A percentile compares a stretch with the other conserved stretches of the same genome.
Evolutionary conservation across 768 basidiomycete genomes (phyloP).

Genomic region (Tylopilus rubrobrunneus): DNA sequence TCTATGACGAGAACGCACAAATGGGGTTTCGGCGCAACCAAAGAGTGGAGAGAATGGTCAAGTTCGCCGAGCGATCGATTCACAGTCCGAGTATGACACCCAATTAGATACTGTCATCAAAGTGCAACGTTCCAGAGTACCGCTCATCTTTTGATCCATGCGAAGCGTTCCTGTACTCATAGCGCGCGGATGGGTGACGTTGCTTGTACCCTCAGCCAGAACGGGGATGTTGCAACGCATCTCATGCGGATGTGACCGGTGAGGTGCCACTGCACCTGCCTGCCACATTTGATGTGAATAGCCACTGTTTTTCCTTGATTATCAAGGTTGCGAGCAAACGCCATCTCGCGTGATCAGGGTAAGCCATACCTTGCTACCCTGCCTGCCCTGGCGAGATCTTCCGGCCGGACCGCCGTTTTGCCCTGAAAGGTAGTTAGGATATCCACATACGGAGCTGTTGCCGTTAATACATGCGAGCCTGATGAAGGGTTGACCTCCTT

Average conservation of each 20-base stretch:
- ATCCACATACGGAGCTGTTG: slow-evolving; percentile 5
- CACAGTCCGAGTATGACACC: slow-evolving; percentile 14
- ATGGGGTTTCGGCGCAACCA: slow-evolving; percentile 25
- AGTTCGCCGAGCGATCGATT: slow-evolving; percentile 23
- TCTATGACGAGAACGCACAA: slow-evolving; percentile 20
- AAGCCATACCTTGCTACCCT: slow-evolving; percentile 9
- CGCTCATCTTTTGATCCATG: slow-evolving; percentile 21
- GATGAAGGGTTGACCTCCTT: slow-evolving; percentile 9
- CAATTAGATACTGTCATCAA: slow-evolving; percentile 20
- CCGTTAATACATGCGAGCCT: slow-evolving; percentile 10
- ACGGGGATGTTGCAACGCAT: slow-evolving; percentile 10
- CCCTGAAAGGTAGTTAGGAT: neutral
- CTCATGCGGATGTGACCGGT: slow-evolving; percentile 15
- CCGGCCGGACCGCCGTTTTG: slow-evolving; percentile 11
- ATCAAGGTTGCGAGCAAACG: slow-evolving; percentile 15
- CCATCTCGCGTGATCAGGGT: slow-evolving; percentile 22
- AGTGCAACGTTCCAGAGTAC: slow-evolving; percentile 19
- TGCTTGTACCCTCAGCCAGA: slow-evolving; percentile 16
- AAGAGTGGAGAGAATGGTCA: neutral
- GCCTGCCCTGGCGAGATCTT: slow-evolving; percentile 11
- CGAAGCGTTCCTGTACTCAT: slow-evolving; percentile 23
- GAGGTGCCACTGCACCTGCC: slow-evolving; percentile 18
- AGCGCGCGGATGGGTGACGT: slow-evolving; percentile 18
- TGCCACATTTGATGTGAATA: slow-evolving; percentile 17
- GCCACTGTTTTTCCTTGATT: slow-evolving; percentile 11